Evolutionary conservation across 1,284 basidiomycete genomes (phyloP).

Genomic region (Cryptococcus floricola): DNA sequence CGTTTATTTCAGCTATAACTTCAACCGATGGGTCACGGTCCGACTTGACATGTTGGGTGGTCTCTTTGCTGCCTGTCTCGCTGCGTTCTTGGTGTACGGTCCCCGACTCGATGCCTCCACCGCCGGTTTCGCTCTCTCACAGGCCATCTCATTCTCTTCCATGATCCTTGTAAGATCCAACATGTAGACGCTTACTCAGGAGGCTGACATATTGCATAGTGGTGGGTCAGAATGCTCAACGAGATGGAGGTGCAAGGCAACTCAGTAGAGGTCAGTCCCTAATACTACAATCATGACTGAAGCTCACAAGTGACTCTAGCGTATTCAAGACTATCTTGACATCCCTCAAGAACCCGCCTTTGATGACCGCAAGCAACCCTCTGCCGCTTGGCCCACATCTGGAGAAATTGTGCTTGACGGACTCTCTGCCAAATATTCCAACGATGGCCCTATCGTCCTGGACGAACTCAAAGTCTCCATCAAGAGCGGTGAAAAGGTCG

Average conservation of each 20-base stretch:
- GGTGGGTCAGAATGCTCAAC: conserved; percentile 47
- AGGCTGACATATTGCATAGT: conserved; percentile 11
- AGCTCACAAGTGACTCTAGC: conserved; percentile 22
- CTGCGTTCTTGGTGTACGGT: conserved; percentile 46
- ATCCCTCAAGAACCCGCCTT: conserved; percentile 67
- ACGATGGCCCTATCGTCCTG: conserved; percentile 54
- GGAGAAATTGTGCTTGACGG: conserved; percentile 63
- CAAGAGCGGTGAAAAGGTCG: conserved; percentile 60
- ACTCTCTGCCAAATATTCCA: conserved; percentile 46
- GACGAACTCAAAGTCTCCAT: conserved; percentile 58
- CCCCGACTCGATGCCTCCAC: conserved; percentile 36
- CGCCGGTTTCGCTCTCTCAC: conserved; percentile 48
- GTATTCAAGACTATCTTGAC: conserved; percentile 65
- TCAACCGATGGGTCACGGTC: conserved; percentile 48
- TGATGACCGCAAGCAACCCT: conserved; percentile 56
- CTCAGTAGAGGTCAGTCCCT: conserved; percentile 54
- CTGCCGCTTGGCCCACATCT: conserved; percentile 73
- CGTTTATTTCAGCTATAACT: conserved; percentile 33
- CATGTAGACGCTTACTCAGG: neutral
- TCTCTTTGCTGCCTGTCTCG: conserved; percentile 39
- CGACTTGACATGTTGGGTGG: conserved; percentile 48
- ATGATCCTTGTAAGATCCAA: conserved; percentile 31
- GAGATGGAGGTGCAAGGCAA: conserved; percentile 51
- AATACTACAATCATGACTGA: neutral
- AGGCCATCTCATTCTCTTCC: conserved; percentile 45